phyloP scores from a whole-genome alignment of 129 eudicot species.

The Lactuca saligna region DNA sequence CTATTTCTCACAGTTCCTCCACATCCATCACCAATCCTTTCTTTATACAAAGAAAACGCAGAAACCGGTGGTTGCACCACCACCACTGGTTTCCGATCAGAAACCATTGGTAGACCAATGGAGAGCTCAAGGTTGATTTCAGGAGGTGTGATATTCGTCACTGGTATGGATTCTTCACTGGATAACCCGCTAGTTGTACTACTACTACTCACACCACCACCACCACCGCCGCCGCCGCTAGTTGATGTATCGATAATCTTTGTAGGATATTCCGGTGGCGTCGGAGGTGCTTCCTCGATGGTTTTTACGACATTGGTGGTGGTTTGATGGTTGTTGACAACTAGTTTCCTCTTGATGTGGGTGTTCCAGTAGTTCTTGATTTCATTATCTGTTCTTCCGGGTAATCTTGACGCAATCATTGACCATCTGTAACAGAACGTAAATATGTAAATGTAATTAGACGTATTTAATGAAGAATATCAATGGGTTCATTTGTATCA shows the following conservation, averaged over 20 bases:
- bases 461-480: background rate
- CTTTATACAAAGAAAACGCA: conserved; percentile 24
- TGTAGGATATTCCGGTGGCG: conserved; percentile 13
- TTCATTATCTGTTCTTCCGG: conserved; percentile 75
- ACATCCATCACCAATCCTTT: conserved; percentile 16
- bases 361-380: conserved; percentile 83
- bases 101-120: conserved; percentile 29
- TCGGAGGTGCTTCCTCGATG: conserved; percentile 13
- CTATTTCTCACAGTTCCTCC: conserved; percentile 19
- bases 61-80: conserved; percentile 11
- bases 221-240: conserved; percentile 20
- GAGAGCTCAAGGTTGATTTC: conserved; percentile 39
- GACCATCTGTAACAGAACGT: conserved; percentile 54
- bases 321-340: conserved; percentile 24
- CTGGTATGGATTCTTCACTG: conserved; percentile 18
- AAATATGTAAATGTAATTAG: background rate
- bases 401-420: conserved; percentile 58
- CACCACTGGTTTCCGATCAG: conserved; percentile 15
- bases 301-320: conserved; percentile 19
- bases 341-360: conserved; percentile 65
- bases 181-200: conserved; percentile 38
- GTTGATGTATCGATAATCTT: conserved; percentile 14
- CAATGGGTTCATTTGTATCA: background rate
- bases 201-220: conserved; percentile 23
- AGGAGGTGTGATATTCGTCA: conserved; percentile 11